Conservation (phyloP, 495 filamentous ascomycete species). For the Rhizodiscina lignyota region DNA sequence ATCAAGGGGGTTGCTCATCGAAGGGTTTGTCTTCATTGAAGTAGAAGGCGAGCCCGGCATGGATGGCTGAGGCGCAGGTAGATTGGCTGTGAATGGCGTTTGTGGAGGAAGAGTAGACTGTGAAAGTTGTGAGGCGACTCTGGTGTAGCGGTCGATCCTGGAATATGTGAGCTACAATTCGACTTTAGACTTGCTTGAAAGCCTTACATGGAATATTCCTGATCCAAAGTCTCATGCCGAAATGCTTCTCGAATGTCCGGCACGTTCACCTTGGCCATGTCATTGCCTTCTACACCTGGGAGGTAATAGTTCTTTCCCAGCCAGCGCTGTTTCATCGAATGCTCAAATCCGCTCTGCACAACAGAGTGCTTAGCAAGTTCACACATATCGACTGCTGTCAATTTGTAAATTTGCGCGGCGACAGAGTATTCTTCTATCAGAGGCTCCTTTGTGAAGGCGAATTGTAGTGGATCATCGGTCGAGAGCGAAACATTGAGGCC, state of each 20-base stretch:
- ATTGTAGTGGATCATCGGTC: constrained; percentile 93
- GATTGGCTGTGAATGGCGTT: no score
- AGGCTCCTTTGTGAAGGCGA: constrained; percentile 96
- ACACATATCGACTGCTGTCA: constrained; percentile 96
- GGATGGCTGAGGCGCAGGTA: not conserved
- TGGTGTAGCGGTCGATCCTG: constrained; percentile 20
- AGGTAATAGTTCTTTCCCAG: constrained; percentile 57
- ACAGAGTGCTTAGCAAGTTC: constrained; percentile 94
- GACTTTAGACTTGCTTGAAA: not conserved
- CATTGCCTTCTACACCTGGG: constrained; percentile 66
- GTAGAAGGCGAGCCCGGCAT: constrained; percentile 14
- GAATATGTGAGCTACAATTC: not conserved
- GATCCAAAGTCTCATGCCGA: constrained; percentile 62
- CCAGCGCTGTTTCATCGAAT: constrained; percentile 77
- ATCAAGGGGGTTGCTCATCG: constrained; percentile 2
- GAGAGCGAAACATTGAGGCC: constrained; percentile 92
- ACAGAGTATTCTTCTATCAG: constrained; percentile 97
- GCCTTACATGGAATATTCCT: constrained; percentile 63
- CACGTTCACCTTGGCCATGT: constrained; percentile 88
- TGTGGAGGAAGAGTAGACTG: no score
- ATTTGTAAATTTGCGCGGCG: constrained; percentile 94
- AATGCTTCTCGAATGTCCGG: constrained; percentile 83
- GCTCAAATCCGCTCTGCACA: constrained; percentile 83
- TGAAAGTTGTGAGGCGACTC: constrained; percentile 4
- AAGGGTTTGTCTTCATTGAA: constrained; percentile 14